These are phyloP conservation scores for Populus ilicifolia DNA, from an alignment of 345 rosid genomes.

Conservation along the genomic window DNA sequence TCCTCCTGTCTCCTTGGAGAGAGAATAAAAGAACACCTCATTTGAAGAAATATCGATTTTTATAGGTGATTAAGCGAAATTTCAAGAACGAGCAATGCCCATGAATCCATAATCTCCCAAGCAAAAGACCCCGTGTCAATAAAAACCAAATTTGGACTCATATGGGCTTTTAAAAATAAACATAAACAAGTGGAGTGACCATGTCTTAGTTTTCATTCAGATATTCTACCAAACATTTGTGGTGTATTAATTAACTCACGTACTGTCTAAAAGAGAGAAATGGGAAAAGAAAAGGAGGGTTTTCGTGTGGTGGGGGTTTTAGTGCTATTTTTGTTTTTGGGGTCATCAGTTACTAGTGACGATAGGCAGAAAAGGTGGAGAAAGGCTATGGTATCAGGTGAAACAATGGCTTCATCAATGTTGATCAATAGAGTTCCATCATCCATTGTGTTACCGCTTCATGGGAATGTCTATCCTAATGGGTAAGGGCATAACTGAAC, in stretches of 20 bases:
- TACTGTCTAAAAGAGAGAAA: slow-evolving; percentile 4
- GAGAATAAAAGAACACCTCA: not conserved
- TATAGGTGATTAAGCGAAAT: not conserved
- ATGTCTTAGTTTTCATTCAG: not conserved
- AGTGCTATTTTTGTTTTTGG: slow-evolving; percentile 1
- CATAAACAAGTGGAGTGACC: not conserved
- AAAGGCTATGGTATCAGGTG: slow-evolving; percentile 20
- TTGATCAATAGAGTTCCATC: slow-evolving; percentile 45
- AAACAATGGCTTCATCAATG: slow-evolving; percentile 25
- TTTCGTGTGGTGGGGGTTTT: slow-evolving; percentile 1
- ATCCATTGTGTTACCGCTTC: slow-evolving; percentile 58
- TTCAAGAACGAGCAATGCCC: slow-evolving; percentile 2
- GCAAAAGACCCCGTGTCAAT: not conserved
- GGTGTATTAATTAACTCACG: too few relatives aligned
- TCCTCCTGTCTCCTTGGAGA: not conserved
- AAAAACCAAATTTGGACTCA: not conserved
- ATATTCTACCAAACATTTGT: slow-evolving; percentile 10
- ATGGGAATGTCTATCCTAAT: slow-evolving; percentile 75
- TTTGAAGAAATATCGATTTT: not conserved
- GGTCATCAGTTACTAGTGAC: slow-evolving; percentile 12
- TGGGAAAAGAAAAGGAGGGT: slow-evolving; percentile 27
- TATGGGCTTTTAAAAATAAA: not conserved
- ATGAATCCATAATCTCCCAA: slow-evolving; percentile 2
- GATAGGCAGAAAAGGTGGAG: slow-evolving; percentile 19
- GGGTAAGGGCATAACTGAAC: slow-evolving; percentile 35